phyloP scores from a whole-genome alignment of 2,329 filamentous ascomycete genomes.

The Beauveria bassiana region DNA sequence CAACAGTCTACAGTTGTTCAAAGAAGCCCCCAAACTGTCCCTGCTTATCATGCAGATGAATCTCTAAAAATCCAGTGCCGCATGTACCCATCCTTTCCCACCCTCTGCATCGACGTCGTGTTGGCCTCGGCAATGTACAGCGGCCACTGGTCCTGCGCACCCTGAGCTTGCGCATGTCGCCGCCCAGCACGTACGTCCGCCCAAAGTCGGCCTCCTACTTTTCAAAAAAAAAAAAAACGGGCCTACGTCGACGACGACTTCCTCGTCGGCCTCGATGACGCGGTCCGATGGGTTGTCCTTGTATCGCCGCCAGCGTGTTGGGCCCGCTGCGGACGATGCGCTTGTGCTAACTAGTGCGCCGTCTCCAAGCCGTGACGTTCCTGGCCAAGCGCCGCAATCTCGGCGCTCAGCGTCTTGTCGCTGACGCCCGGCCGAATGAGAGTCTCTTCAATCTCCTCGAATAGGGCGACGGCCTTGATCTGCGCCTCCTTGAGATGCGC shows the following conservation, averaged over 20 bases:
- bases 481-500: constrained; percentile 37
- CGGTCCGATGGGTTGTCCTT: constrained; percentile 40
- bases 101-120: constrained; percentile 28
- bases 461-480: constrained; percentile 34
- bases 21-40: constrained; percentile 33
- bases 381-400: constrained; percentile 32
- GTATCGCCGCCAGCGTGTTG: constrained; percentile 39
- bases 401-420: constrained; percentile 38
- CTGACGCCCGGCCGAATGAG: constrained; percentile 39
- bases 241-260: constrained; percentile 43
- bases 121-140: constrained; percentile 40
- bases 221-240: constrained; percentile 34
- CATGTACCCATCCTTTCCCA: constrained; percentile 32
- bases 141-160: constrained; percentile 36
- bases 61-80: constrained; percentile 43
- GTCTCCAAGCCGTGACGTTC: constrained; percentile 30
- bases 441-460: constrained; percentile 37
- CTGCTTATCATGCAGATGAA: constrained; percentile 35
- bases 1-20: constrained; percentile 29
- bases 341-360: constrained; percentile 48
- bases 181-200: constrained; percentile 42
- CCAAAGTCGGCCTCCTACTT: constrained; percentile 47
- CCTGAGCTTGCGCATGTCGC: constrained; percentile 35
- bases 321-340: constrained; percentile 42
- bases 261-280: constrained; percentile 37